phyloP scores from a whole-genome alignment of 2,329 filamentous ascomycete genomes.

The Alternaria triticina region DNA sequence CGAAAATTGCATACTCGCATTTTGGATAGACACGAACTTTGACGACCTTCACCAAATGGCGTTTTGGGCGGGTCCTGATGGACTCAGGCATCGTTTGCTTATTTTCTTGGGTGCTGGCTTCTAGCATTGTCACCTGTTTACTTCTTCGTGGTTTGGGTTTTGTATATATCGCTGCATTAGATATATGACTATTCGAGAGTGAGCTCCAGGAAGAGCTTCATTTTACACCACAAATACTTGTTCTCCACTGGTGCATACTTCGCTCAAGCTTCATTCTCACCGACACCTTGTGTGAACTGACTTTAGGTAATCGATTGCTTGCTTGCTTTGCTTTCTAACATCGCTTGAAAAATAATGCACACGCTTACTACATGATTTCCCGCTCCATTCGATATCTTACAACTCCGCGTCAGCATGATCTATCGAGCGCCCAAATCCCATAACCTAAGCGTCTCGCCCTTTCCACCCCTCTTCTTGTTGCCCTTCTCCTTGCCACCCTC shows the following conservation, averaged over 20 bases:
- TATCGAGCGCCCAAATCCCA: constrained; percentile 49
- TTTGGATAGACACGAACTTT: constrained; percentile 9
- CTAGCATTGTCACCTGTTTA: not conserved
- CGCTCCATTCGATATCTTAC: not conserved
- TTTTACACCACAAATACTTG: not conserved
- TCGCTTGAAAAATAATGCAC: not conserved
- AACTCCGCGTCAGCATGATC: not conserved
- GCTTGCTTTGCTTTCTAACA: not conserved
- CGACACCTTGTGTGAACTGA: not conserved
- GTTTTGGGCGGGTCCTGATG: not conserved
- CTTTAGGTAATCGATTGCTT: not conserved
- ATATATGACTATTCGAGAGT: not conserved
- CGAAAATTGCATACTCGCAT: constrained; percentile 6
- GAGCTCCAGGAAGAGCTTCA: not conserved
- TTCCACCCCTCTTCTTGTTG: constrained; percentile 50
- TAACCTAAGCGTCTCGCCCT: constrained; percentile 51
- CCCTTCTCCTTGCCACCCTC: constrained; percentile 49
- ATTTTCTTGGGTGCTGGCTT: not conserved
- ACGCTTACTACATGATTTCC: not conserved
- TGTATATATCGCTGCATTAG: constrained; percentile 1
- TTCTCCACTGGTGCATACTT: not conserved
- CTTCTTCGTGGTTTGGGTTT: not conserved
- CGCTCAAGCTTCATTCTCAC: not conserved
- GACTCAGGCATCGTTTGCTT: not conserved
- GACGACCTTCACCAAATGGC: not conserved